Base-by-base conservation (phyloP, 2,329 filamentous ascomycete species). In the Stagonosporopsis tanaceti region DNA sequence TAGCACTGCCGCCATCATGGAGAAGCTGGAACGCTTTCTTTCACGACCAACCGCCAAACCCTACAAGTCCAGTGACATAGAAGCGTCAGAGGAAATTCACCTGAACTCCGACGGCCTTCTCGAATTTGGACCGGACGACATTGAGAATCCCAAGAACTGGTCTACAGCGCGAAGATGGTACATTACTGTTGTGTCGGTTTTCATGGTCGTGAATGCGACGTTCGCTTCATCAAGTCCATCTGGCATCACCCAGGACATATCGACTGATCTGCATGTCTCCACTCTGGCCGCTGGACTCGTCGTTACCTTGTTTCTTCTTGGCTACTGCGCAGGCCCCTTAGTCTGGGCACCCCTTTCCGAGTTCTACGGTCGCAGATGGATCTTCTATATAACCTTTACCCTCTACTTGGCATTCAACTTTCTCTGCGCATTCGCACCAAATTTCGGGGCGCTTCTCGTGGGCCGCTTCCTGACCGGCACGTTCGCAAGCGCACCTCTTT, bases 261-360 rank as follows among this genome's bases (percentile, higher is more conserved):
- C 48, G 7, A 42, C 6, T 11, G 54, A 57, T 14, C 24, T 57
- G 6, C 41, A 57, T n/a, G 54, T 57, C 7, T 57, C 54, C 6
- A 47, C 30, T 12, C 48, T 53, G 30, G 56, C 50, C 2, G 80
- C 81, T 0, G 79, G 78, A 2, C 74, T 90, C 1, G 87, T 86
- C 7, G 86, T 89, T 32, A 88, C 87, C 0, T 79, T 87, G 17
- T 90, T 86, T 62, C 78, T 90, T 7, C 78, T 89, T 40, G 87
- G 87, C 6, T 90, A 89, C 67, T 84, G 88, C 20, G 80, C 82
- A 2, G 86, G 86, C 0, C 85, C 85, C 0, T 73, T 89, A 8
- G 72, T 89, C 12, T 89, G 87, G 80, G 88, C 86, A 0, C 89
- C 88, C 0, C 69, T 90, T 3, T 88, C 84, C 40, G 88, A 91